Evolutionary conservation across 2,329 filamentous ascomycete genomes (phyloP), one percentile per base, ranked within the genome.

Genomic region (Lachnellula hyalina): DNA sequence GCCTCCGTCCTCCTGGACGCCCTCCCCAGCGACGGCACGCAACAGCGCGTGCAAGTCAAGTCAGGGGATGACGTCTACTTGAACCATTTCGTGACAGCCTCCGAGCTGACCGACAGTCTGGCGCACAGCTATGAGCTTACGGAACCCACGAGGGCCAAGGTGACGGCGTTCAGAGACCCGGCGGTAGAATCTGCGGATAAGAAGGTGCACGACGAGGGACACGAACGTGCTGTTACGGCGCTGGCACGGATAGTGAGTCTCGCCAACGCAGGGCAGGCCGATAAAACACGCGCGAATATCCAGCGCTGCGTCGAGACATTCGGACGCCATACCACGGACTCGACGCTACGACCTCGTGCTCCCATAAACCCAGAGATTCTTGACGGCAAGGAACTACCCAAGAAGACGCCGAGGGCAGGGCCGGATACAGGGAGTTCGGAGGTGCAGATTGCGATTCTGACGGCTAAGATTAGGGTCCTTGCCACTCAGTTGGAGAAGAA

Each of bases 401-500:
- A 65, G 48, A 81, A 81, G 62, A 79, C 77, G 0, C 80, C 81
- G 48, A 86, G 95, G 34, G 84, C 85, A n/a, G 94, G 94, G 0
- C 88, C 87, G 5, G 94, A 99, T 70, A 99, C 93, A 0, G 94
- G 94, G 36, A 96, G 90, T 65, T 90, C 90, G 6, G 94, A 99
- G 74, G 95, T 99, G n/a, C 94, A 99, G 77, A 90, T 95, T 62
- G 92, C 91, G 46, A 95, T 99, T 64, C 73, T 99, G 70, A 99
- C 94, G 3, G 83, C 90, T 54, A 97, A 96, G 80, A 99, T 99
- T 69, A 80, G 90, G 60, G 85, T 87, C 23, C 72, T 99, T 49
- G 86, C 88, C 15, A 79, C 87, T 63, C 85, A 86, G 61, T 73
- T 96, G 50, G 79, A 87, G 67, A 78, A 76, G 42, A 81, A 84